phyloP scores from a whole-genome alignment of 2,329 filamentous ascomycete genomes.

The Helminthosporium solani region DNA sequence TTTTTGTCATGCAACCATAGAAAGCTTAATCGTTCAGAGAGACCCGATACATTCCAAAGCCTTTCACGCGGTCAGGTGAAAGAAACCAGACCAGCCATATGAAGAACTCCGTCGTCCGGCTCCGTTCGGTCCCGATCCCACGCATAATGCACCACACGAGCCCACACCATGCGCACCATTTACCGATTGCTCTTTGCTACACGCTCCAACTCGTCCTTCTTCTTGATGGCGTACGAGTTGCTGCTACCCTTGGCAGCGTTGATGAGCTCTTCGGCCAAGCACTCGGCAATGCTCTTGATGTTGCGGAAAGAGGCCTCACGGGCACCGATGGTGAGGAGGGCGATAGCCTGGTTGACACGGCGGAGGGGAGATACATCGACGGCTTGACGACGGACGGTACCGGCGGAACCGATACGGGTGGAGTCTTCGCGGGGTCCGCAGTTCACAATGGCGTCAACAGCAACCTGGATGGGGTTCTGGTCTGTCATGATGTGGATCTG shows the following conservation, averaged over 20 bases:
- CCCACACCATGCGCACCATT: constrained; percentile 48
- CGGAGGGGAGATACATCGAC: constrained; percentile 99
- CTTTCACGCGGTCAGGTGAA: constrained; percentile 32
- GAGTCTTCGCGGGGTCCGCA: constrained; percentile 99
- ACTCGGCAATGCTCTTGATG: constrained; percentile 99
- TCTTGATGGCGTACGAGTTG: constrained; percentile 99
- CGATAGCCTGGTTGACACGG: constrained; percentile 99
- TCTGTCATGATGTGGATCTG: constrained; percentile 99
- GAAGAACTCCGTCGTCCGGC: constrained; percentile 38
- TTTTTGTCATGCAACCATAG: constrained; percentile 45
- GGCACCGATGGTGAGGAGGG: constrained; percentile 97
- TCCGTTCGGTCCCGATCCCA: constrained; percentile 26
- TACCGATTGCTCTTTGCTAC: constrained; percentile 99
- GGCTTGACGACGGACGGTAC: constrained; percentile 99
- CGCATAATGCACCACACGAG: constrained; percentile 11
- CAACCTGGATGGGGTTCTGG: constrained; percentile 99
- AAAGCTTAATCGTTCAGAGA: constrained; percentile 41
- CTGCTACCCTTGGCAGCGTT: constrained; percentile 99
- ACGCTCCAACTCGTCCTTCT: constrained; percentile 99
- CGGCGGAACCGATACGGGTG: constrained; percentile 98
- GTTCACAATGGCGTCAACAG: constrained; percentile 99
- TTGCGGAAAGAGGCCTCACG: constrained; percentile 99
- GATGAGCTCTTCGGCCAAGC: constrained; percentile 99
- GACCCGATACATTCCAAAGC: constrained; percentile 41
- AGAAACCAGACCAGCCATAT: constrained; percentile 30